Conservation (phyloP, 2,329 filamentous ascomycete species). For the Xylaria sp. region DNA sequence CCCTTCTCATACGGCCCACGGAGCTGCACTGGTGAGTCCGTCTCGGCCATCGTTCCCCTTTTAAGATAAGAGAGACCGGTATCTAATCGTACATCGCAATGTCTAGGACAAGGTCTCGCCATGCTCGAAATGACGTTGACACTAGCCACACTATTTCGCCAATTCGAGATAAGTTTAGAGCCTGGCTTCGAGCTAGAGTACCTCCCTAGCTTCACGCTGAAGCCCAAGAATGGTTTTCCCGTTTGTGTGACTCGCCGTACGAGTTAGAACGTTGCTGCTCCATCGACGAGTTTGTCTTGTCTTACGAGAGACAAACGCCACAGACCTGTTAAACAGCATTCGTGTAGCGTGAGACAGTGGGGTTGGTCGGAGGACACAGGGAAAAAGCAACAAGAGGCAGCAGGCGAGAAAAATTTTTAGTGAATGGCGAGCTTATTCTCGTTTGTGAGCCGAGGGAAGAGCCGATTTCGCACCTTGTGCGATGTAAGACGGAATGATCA, state of each 20-base stretch:
- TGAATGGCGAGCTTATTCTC: neutral
- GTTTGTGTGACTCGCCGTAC: conserved; percentile 20
- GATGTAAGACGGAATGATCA: neutral
- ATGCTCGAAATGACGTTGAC: conserved; percentile 27
- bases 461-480: neutral
- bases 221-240: conserved; percentile 23
- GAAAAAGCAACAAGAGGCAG: neutral
- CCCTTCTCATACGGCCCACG: conserved; percentile 26
- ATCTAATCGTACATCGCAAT: neutral
- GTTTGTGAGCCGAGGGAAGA: neutral
- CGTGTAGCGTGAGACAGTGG: neutral
- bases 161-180: conserved; percentile 18
- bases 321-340: neutral
- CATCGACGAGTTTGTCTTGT: neutral
- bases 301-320: no score
- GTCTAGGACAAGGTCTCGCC: conserved; percentile 25
- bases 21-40: conserved; percentile 23
- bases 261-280: neutral
- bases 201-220: conserved; percentile 24
- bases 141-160: conserved; percentile 21
- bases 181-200: conserved; percentile 26
- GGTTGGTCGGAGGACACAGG: neutral
- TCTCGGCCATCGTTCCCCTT: neutral
- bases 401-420: neutral
- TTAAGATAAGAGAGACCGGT: neutral